Percentiles rank a stretch among this genome's conserved stretches.
phyloP scores from a whole-genome alignment of 805 yeast species.

The Hanseniaspora jakobsenii region DNA sequence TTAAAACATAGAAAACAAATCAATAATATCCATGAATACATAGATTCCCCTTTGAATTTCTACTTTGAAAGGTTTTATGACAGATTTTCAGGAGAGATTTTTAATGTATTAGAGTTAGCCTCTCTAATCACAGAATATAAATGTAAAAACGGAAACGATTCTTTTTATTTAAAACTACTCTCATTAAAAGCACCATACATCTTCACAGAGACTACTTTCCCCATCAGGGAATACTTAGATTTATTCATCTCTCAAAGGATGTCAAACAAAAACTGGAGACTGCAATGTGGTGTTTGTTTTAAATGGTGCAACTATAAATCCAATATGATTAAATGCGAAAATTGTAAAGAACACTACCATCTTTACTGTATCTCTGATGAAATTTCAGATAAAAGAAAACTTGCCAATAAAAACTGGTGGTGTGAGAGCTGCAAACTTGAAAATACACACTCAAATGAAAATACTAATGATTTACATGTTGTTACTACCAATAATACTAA shows the following conservation, averaged over 20 bases:
- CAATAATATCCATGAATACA: slow-evolving; percentile 37
- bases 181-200: slow-evolving; percentile 58
- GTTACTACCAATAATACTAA: neutral
- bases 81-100: slow-evolving; percentile 70
- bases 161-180: slow-evolving; percentile 48
- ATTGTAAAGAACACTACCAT: slow-evolving; percentile 59
- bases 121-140: slow-evolving; percentile 33
- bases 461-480: neutral
- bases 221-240: slow-evolving; percentile 22
- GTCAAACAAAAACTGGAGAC: slow-evolving; percentile 20
- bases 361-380: slow-evolving; percentile 41
- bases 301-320: slow-evolving; percentile 63
- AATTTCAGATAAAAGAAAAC: neutral
- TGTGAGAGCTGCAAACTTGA: slow-evolving; percentile 1
- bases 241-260: slow-evolving; percentile 16
- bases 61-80: slow-evolving; percentile 81
- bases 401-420: slow-evolving; percentile 4
- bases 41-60: slow-evolving; percentile 53
- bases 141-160: slow-evolving; percentile 25
- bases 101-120: slow-evolving; percentile 60
- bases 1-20: slow-evolving; percentile 6
- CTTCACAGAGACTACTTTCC: slow-evolving; percentile 47
- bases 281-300: slow-evolving; percentile 56
- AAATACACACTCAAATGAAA: neutral
- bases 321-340: slow-evolving; percentile 71